A percentile compares a stretch with the other conserved stretches of the same genome.
Conservation (phyloP, 164 flowering plant species). For the Piper betle region DNA sequence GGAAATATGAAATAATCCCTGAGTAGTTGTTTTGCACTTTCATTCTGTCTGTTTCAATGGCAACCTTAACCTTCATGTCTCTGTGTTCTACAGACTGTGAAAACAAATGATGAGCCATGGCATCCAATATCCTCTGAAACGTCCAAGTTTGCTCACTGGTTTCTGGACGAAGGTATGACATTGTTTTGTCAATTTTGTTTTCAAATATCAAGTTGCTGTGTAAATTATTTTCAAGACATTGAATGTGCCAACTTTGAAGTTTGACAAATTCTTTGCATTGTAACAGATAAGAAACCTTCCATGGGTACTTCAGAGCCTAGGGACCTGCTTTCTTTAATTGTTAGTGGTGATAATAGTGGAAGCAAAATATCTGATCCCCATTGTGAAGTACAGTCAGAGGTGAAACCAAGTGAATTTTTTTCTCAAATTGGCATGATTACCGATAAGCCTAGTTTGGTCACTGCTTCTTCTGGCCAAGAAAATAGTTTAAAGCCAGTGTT, state of each 20-base stretch:
- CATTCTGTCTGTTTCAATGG: too few relatives aligned
- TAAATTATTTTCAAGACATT: too few relatives aligned
- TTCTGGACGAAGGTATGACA: slow-evolving; percentile 64
- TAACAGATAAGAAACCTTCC: slow-evolving; percentile 47
- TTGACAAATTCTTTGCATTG: slow-evolving; percentile 3
- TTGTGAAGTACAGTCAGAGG: slow-evolving; percentile 12
- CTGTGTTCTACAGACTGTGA: slow-evolving; percentile 23
- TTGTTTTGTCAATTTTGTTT: too few relatives aligned
- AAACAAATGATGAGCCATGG: slow-evolving; percentile 31
- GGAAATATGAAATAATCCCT: too few relatives aligned
- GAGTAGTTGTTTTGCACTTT: too few relatives aligned
- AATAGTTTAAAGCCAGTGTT: slow-evolving; percentile 8
- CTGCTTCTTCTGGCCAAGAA: slow-evolving; percentile 15
- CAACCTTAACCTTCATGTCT: not conserved
- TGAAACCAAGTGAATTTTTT: not conserved
- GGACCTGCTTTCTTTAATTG: slow-evolving; percentile 69
- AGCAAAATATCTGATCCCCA: slow-evolving; percentile 10
- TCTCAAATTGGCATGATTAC: slow-evolving; percentile 11
- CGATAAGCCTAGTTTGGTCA: slow-evolving; percentile 18
- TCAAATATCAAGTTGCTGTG: not conserved
- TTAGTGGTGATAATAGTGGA: slow-evolving; percentile 47
- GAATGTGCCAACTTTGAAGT: not conserved
- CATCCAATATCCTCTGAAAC: slow-evolving; percentile 29
- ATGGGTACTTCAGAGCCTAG: slow-evolving; percentile 34
- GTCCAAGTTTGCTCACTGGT: slow-evolving; percentile 89